Evolutionary conservation across 2,329 filamentous ascomycete genomes (phyloP).

Genomic region (Microcera coccophila): DNA sequence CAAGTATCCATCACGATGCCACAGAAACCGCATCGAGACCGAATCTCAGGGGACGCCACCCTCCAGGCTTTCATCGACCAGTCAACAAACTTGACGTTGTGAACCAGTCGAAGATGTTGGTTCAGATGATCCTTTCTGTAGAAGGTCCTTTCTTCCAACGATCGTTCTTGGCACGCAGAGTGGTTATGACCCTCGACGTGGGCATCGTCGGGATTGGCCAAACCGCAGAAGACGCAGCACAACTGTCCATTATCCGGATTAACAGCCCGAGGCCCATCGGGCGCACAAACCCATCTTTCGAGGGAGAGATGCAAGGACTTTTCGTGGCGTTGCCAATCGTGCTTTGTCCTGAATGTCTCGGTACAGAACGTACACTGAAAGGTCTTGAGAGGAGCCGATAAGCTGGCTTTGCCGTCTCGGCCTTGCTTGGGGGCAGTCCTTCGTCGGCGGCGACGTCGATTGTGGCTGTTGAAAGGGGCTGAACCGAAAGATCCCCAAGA

Average conservation of each 20-base stretch:
- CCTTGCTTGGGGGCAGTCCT: slow-evolving; percentile 35
- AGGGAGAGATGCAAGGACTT: slow-evolving; percentile 63
- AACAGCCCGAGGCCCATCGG: slow-evolving; percentile 52
- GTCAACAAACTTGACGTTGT: slow-evolving; percentile 56
- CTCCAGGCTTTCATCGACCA: slow-evolving; percentile 66
- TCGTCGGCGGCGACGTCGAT: slow-evolving; percentile 46
- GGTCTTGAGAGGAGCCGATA: slow-evolving; percentile 48
- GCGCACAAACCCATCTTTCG: slow-evolving; percentile 62
- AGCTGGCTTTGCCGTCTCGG: slow-evolving; percentile 32
- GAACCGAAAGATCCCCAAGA: slow-evolving; percentile 52
- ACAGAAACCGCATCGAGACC: slow-evolving; percentile 64
- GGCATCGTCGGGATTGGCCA: slow-evolving; percentile 50
- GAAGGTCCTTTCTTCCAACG: slow-evolving; percentile 58
- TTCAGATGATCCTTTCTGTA: slow-evolving; percentile 66
- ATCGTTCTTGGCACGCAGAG: slow-evolving; percentile 63
- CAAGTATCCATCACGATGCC: slow-evolving; percentile 59
- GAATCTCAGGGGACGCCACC: slow-evolving; percentile 56
- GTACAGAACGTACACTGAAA: slow-evolving; percentile 68
- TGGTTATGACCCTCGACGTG: slow-evolving; percentile 59
- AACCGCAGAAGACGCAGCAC: slow-evolving; percentile 58
- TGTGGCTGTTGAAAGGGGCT: slow-evolving; percentile 41
- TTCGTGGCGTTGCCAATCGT: slow-evolving; percentile 69
- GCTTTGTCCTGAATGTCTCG: slow-evolving; percentile 63
- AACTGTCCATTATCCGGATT: slow-evolving; percentile 56
- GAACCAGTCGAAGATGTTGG: slow-evolving; percentile 61